Evolutionary conservation across 2,329 filamentous ascomycete genomes (phyloP).

Genomic region (Helminthosporium solani): DNA sequence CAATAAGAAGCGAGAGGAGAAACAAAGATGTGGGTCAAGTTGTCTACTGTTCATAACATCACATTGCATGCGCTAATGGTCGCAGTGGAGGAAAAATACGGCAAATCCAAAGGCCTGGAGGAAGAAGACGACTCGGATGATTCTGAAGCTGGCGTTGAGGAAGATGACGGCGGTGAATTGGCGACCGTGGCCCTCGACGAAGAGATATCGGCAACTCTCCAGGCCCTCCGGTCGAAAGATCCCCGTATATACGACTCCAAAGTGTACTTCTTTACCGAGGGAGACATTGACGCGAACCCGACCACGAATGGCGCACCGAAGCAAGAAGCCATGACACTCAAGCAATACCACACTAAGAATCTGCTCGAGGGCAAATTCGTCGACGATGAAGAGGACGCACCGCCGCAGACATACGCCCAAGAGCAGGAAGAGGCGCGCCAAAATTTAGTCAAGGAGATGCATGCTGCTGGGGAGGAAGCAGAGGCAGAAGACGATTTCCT

Average conservation of each 20-base stretch:
- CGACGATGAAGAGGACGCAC: slow-evolving; percentile 57
- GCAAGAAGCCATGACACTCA: slow-evolving; percentile 81
- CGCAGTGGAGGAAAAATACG: slow-evolving; percentile 85
- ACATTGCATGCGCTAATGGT: slow-evolving; percentile 21
- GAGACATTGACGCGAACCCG: slow-evolving; percentile 53
- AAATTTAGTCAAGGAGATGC: slow-evolving; percentile 76
- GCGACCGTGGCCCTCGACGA: slow-evolving; percentile 82
- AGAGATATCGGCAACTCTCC: slow-evolving; percentile 81
- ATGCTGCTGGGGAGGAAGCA: slow-evolving; percentile 58
- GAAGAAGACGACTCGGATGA: slow-evolving; percentile 55
- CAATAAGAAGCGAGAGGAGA: slow-evolving; percentile 95
- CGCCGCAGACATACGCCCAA: slow-evolving; percentile 74
- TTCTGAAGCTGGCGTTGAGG: slow-evolving; percentile 64
- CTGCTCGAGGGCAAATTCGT: slow-evolving; percentile 70
- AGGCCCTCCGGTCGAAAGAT: slow-evolving; percentile 87
- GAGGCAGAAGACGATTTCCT: slow-evolving; percentile 74
- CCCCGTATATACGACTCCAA: slow-evolving; percentile 84
- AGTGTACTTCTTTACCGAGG: slow-evolving; percentile 72
- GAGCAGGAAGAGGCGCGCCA: slow-evolving; percentile 84
- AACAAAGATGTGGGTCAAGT: slow-evolving; percentile 60
- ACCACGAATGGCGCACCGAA: slow-evolving; percentile 54
- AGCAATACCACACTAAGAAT: slow-evolving; percentile 90
- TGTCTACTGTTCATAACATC: too few species aligned
- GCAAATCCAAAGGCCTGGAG: slow-evolving; percentile 47
- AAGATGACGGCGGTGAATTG: slow-evolving; percentile 87